A percentile compares a stretch with the other conserved stretches of the same genome.
Conservation (phyloP, 2,329 filamentous ascomycete genomes). For the Colletotrichum sp. region DNA sequence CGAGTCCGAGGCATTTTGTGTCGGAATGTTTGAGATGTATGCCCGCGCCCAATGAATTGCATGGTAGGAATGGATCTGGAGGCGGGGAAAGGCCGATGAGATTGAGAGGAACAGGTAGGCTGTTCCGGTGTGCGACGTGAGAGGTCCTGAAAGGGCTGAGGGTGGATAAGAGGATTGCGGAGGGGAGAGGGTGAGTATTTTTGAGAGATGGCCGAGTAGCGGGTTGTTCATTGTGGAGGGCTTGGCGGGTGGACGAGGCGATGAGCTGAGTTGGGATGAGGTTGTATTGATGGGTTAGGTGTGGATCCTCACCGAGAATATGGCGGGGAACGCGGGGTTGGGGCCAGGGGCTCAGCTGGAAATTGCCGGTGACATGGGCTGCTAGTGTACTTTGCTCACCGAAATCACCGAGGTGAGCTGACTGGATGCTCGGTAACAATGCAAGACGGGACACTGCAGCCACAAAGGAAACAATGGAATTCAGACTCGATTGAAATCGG, state of each 20-base stretch:
- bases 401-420: background rate
- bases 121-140: constrained; percentile 58
- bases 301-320: background rate
- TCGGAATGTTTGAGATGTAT: constrained; percentile 45
- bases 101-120: constrained; percentile 59
- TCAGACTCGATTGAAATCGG: accelerated
- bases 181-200: constrained; percentile 37
- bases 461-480: background rate
- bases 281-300: background rate
- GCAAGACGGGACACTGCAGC: background rate
- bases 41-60: constrained; percentile 48
- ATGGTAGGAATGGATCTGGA: constrained; percentile 45
- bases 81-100: constrained; percentile 44
- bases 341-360: background rate
- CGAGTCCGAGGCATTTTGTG: background rate
- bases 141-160: constrained; percentile 49
- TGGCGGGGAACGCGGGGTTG: background rate
- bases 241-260: background rate
- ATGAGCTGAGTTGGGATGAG: background rate
- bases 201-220: constrained; percentile 2
- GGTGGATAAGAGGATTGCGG: constrained; percentile 37
- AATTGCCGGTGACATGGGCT: background rate
- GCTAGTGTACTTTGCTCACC: background rate
- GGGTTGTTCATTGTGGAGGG: background rate
- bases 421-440: background rate